Evolutionary conservation across 2,329 filamentous ascomycete genomes (phyloP), one percentile per base, ranked within the genome.

Genomic region (Laburnicola sp.): DNA sequence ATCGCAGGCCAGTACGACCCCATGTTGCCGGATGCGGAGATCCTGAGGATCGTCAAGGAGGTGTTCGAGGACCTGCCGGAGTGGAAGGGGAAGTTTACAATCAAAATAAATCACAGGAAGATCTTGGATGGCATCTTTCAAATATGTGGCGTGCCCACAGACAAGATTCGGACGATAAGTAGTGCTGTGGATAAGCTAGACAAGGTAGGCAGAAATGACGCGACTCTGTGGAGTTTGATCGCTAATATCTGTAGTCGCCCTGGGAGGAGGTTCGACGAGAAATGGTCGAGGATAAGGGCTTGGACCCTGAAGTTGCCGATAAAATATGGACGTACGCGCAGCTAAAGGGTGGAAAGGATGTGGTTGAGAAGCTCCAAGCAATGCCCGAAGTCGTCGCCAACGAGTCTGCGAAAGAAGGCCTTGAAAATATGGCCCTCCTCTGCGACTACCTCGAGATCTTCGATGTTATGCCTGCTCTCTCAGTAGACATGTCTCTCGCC

Each of bases 131-230:
- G 92, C 51, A 83, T 97, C 60, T 97, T 97, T 74, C 83, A 90
- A 70, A 89, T 96, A 26, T 93, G 89, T 63, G 92, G 93, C 58
- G 92, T 97, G 10, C 90, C 92, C 1, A 78, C 83, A 51, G 88
- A 96, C 50, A 92, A 95, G 79, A 89, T 96, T 60, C 84, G 93
- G 48, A 85, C 88, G 27, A 97, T 97, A 66, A 94, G 88, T 34
- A 94, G 89, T 23, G 92, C 93, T 2, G 92, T 97, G 40, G 93
- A 97, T 78, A 97, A 97, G 79, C 80, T 97, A 48, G 93, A 97
- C 75, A 97, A 97, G 78, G 78, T 87, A 57, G 39, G 44, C 26
- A 9, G 3, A n/a, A 26, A 43, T 37, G 7, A 32, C 10, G 11
- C n/a, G 28, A 21, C 3, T 6, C 11, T 8, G 9, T 21, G 23